Evolutionary conservation across 306 rosid genomes (phyloP), one percentile per base, ranked within the genome.

Genomic region (Ochetophila trinervis): DNA sequence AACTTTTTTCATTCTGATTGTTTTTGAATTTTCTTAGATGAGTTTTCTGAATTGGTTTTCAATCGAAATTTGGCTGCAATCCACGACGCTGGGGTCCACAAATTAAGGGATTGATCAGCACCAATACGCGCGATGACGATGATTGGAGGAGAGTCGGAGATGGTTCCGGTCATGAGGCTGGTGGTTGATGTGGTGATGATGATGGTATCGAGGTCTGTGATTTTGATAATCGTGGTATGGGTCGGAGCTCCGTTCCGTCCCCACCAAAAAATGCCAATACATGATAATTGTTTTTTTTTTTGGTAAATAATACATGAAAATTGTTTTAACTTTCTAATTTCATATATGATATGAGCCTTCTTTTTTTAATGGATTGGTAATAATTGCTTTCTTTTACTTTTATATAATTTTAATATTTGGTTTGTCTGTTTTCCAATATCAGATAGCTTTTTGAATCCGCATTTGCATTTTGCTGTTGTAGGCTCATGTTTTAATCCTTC

Each of bases 151-250:
- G 7, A 21, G 16, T 34, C 60, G 58, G 20, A 47, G 79, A 57
- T 44, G 74, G 76, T 66, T 53, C 34, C 36, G 87, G 76, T 66
- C 68, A 71, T 70, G 86, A 63, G 66, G 76, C 57, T 36, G 57
- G 63, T n/a, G 32, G 56, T 2, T 13, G 21, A 80, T n/a, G n/a
- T n/a, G n/a, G n/a, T n/a, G n/a, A n/a, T 32, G 89, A 76, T 17
- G 63, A 79, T 51, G 96, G 88, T 10, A 68, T 94, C 74, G 81
- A 94, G 60, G 88, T 86, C 0, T 94, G 99, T 68, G 96, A 95
- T 52, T 94, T 94, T 73, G 99, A 93, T 77, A 93, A 93, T 58
- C 89, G 99, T 5, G 99, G 97, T 36, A 84, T 90, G 68, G 99
- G 99, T 65, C 83, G 80, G 75, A 93, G 99, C 83, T 80, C 87